Evolutionary conservation across 306 rosid genomes (phyloP), one percentile per base, ranked within the genome.

Genomic region (Vigna trinervia): DNA sequence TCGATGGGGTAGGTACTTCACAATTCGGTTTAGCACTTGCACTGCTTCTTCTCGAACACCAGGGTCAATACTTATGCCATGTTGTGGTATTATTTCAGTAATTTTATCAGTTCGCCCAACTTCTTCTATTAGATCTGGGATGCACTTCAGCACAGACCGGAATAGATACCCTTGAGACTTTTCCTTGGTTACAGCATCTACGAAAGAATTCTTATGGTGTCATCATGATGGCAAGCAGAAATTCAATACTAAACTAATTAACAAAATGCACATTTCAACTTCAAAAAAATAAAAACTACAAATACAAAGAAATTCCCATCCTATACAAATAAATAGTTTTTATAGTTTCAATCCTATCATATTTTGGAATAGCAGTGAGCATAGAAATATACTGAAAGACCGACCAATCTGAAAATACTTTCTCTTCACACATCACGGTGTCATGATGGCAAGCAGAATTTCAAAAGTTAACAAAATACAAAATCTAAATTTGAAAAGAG

Each of bases 11-110:
- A 96, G 90, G 85, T 82, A 87, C 77, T 90, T 93, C 56, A 96
- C 98, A 80, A 96, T 91, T 77, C 99, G 91, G 80, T 92, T 96
- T 71, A 96, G 81, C 62, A 96, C 99, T 85, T 87, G 99, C 54
- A 87, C 99, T 71, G 99, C 99, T 85, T 96, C 99, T 84, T 93
- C 99, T 7, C 99, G 99, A 82, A 96, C 99, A 85, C 98, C 99
- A 7, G 99, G 99, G 86, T 96, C 99, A 74, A 96, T 96, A 83
- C 99, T 96, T 84, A 96, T 96, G 82, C 99, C 99, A 93, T 96
- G 99, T 73, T 96, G 99, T 71, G 99, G 99, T 82, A 96, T 93
- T 81, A 96, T 96, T 85, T 96, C 99, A 77, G 99, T 91, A 65
- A 96, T 96, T 88, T 93, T 96, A 86, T 96, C 99, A 87, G 63